Evolutionary conservation across 257 asterid species (phyloP).

Genomic region (Voacanga thouarsii): DNA sequence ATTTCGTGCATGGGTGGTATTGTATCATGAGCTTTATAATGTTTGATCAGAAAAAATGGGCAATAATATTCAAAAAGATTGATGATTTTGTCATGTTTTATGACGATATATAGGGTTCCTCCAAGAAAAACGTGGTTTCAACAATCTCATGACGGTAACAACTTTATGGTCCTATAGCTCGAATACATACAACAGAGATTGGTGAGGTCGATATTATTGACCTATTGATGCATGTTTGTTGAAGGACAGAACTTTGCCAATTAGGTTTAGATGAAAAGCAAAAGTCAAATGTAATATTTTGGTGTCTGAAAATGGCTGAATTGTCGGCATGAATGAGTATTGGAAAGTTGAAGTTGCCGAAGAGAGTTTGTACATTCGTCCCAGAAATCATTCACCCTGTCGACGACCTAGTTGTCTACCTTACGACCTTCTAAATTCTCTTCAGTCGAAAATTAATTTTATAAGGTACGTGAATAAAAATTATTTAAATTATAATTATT

Average conservation of each 20-base stretch:
- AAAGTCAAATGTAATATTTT: constrained; percentile 3
- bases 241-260: constrained; percentile 2
- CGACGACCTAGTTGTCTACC: constrained; percentile 23
- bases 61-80: background rate
- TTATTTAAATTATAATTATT: too few relatives aligned
- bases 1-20: too few relatives aligned
- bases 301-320: constrained; percentile 18
- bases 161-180: too few relatives aligned
- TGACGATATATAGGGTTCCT: background rate
- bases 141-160: background rate
- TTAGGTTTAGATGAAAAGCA: too few relatives aligned
- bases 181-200: background rate
- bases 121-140: constrained; percentile 3
- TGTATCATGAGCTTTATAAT: background rate
- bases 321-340: constrained; percentile 36
- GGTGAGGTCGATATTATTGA: constrained; percentile 20
- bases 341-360: constrained; percentile 27
- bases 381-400: constrained; percentile 32
- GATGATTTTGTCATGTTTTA: background rate
- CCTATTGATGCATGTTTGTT: constrained; percentile 2
- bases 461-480: too few relatives aligned
- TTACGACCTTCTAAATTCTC: too few relatives aligned
- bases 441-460: too few relatives aligned
- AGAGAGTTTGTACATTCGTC: constrained; percentile 22
- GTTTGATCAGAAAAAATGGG: background rate